Evolutionary conservation across 306 rosid genomes (phyloP).

Genomic region (Echinosophora koreensis): DNA sequence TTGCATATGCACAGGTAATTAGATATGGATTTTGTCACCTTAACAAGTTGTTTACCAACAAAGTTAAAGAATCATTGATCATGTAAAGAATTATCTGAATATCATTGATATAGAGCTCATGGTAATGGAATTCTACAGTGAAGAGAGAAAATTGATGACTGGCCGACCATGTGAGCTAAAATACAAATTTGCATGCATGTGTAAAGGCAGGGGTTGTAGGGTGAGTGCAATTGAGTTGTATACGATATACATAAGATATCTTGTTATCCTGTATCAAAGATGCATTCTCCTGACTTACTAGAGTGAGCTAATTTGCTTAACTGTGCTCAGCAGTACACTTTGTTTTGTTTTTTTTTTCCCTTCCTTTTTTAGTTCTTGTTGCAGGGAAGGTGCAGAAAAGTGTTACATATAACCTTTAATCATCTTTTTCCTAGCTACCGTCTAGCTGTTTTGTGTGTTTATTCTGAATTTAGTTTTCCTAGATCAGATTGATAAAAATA

Average conservation of each 20-base stretch:
- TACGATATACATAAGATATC: neutral
- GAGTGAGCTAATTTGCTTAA: constrained; percentile 13
- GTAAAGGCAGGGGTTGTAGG: constrained; percentile 27
- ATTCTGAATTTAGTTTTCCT: constrained; percentile 19
- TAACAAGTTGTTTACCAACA: neutral
- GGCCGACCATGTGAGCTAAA: neutral
- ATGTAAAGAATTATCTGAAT: constrained; percentile 1
- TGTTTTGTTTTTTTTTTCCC: neutral
- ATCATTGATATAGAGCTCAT: neutral
- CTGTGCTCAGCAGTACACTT: neutral
- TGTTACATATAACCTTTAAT: neutral
- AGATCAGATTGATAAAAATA: constrained; percentile 40
- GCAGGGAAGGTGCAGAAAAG: neutral
- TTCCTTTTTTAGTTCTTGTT: neutral
- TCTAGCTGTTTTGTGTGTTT: constrained; percentile 22
- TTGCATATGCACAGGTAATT: neutral
- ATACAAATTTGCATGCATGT: constrained; percentile 14
- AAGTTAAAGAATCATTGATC: constrained; percentile 23
- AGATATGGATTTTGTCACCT: constrained; percentile 21
- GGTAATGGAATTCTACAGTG: constrained; percentile 12
- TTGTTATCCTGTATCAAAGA: constrained; percentile 1
- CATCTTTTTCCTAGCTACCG: neutral
- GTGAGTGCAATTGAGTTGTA: constrained; percentile 37
- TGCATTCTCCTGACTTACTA: constrained; percentile 23
- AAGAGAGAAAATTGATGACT: constrained; percentile 32